Percentiles rank a stretch among this genome's conserved stretches.
phyloP scores from a whole-genome alignment of 345 rosid species.

The Pugionium cornutum region DNA sequence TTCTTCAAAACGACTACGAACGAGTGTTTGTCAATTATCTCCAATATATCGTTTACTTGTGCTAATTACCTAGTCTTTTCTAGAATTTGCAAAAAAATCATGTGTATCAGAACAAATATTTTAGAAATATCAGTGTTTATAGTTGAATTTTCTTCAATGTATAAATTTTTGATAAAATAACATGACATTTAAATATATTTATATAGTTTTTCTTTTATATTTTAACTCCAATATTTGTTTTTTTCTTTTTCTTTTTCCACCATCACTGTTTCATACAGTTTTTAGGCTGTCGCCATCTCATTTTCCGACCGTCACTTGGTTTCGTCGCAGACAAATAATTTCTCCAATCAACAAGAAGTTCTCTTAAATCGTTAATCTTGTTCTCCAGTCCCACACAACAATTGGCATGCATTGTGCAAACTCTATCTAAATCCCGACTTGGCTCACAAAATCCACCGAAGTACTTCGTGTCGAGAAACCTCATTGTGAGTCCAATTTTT shows the following conservation, averaged over 20 bases:
- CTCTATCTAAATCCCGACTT: conserved; percentile 46
- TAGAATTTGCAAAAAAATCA: too few species aligned
- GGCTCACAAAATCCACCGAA: conserved; percentile 73
- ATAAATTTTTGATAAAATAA: too few species aligned
- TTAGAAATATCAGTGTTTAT: too few species aligned
- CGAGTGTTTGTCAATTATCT: too few species aligned
- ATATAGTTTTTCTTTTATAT: too few species aligned
- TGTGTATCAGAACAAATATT: too few species aligned
- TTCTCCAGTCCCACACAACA: conserved; percentile 62
- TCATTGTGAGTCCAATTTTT: conserved; percentile 45
- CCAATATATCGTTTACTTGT: too few species aligned
- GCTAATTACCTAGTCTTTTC: too few species aligned
- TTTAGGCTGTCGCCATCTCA: conserved; percentile 16
- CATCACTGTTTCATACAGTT: conserved; percentile 22
- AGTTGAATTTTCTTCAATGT: too few species aligned
- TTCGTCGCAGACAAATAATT: conserved; percentile 26
- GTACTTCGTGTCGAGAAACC: conserved; percentile 59
- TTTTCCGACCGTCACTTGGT: background rate
- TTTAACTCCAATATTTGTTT: too few species aligned
- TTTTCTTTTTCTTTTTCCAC: conserved; percentile 1
- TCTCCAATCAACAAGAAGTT: conserved; percentile 62
- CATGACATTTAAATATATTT: too few species aligned
- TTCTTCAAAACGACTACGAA: too few species aligned
- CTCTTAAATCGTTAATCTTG: conserved; percentile 56
- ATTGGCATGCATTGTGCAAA: conserved; percentile 86